A percentile compares a stretch with the other conserved stretches of the same genome.
Conservation (phyloP, 441 rosid genomes). For the Caryocar brasiliense region DNA sequence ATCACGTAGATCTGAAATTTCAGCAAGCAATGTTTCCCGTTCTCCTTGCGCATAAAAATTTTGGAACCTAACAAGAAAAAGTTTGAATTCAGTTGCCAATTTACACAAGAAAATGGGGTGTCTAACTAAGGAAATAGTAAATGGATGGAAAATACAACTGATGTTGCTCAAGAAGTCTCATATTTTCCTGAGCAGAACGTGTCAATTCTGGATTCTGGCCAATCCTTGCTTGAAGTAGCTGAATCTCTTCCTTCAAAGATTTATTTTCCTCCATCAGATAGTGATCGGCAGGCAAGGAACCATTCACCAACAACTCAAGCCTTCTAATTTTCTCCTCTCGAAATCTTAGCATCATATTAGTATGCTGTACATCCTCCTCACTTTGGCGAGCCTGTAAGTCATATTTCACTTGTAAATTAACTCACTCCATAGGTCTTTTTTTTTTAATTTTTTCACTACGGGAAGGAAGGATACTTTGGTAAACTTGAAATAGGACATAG, state of each 20-base stretch:
- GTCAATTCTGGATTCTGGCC: conserved; percentile 51
- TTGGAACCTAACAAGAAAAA: conserved; percentile 46
- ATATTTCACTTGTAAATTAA: conserved; percentile 17
- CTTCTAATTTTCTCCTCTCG: conserved; percentile 56
- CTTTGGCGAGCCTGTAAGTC: conserved; percentile 44
- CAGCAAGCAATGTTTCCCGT: conserved; percentile 50
- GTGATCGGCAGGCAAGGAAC: conserved; percentile 40
- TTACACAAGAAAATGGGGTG: background rate
- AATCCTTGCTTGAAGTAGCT: conserved; percentile 46
- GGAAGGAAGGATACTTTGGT: background rate
- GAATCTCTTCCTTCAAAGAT: conserved; percentile 57
- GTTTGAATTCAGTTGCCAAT: conserved; percentile 7
- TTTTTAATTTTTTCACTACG: conserved; percentile 1
- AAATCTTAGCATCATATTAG: conserved; percentile 43
- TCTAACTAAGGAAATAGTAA: conserved; percentile 10
- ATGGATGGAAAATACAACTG: conserved; percentile 39
- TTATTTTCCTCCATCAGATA: conserved; percentile 54
- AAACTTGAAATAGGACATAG: too few species aligned
- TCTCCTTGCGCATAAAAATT: conserved; percentile 59
- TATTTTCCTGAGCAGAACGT: conserved; percentile 51
- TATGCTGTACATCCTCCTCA: conserved; percentile 57
- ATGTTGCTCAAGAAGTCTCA: conserved; percentile 56
- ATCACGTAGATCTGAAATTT: conserved; percentile 58
- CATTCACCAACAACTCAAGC: conserved; percentile 40
- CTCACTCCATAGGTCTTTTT: background rate